Evolutionary conservation across 257 asterid genomes (phyloP), one percentile per base, ranked within the genome.

Genomic region (Paraleonurus japonicus): DNA sequence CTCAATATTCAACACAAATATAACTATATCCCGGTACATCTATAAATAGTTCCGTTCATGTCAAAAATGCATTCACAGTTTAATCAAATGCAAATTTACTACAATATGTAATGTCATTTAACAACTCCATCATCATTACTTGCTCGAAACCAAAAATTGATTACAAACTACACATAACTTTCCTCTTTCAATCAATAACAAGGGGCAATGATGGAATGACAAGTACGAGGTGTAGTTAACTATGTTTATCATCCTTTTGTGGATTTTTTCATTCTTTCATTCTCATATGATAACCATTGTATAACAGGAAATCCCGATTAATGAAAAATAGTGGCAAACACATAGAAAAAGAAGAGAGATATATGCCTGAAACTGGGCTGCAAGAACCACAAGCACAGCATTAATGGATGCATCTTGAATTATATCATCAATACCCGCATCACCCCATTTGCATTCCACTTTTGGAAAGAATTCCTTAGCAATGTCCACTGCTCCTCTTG

Each of bases 381-480:
- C 95, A 70, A 88, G 88, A 67, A 83, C 95, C 35, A 88, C 89
- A 26, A 87, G 88, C 37, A 85, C 92, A 61, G 89, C 89, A 68
- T 64, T 71, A 32, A 88, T 83, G 72, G 87, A 83, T 78, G 70
- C 60, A 67, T 88, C 92, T 48, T 70, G 69, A 72, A 83, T 83
- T 35, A 88, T 85, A 68, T 84, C 85, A 63, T 86, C 85, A 35
- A 88, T 84, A 45, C 92, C 92, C 7, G 39, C 79, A 58, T 85
- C 90, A 7, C 89, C 92, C 90, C 92, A 88, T 76, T 86, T 84
- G 76, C 89, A 84, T 61, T 85, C 89, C 79, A 88, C 95, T n/a
- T 75, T 58, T 0, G 92, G 88, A 67, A 88, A 88, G 35, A 61
- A 69, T 69, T 83, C 80, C 30, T 74, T 73, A 15, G 92, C 92